phyloP scores from a whole-genome alignment of 805 yeast species.

The Monosporozyma siamensis region DNA sequence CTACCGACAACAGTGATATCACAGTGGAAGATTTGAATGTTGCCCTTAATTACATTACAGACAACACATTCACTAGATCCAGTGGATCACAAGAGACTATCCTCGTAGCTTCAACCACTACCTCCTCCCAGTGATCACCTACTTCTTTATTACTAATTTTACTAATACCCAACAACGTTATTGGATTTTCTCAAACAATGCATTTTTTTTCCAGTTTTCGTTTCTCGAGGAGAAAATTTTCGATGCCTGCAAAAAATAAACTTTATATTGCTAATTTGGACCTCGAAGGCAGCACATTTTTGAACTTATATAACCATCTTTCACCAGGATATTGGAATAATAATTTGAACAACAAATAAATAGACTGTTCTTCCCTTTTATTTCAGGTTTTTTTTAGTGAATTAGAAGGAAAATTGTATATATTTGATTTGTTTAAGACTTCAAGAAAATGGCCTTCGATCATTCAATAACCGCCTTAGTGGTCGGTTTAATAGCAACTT shows the following conservation, averaged over 20 bases:
- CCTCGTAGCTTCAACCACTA: no score
- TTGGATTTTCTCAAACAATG: not conserved
- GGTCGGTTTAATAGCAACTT: not conserved
- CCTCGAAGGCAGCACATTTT: no score
- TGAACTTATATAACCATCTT: no score
- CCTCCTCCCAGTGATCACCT: no score
- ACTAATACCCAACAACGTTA: not conserved
- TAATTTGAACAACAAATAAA: no score
- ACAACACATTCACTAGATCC: conserved; percentile 17
- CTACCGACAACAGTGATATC: conserved; percentile 3
- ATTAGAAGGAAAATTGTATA: no score
- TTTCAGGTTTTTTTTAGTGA: not conserved
- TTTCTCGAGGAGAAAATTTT: not conserved
- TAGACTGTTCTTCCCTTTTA: no score
- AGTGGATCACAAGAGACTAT: conserved; percentile 19
- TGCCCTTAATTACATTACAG: conserved; percentile 13
- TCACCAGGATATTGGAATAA: no score
- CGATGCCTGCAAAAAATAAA: not conserved
- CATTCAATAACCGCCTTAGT: not conserved
- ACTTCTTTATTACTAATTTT: not conserved
- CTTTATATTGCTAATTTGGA: no score
- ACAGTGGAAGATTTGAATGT: conserved; percentile 6
- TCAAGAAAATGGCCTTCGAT: not conserved
- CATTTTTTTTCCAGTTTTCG: not conserved
- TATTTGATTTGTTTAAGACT: no score